Conservation (phyloP, 192 early-diverging fungal genomes). For the Helicostylum pulchrum region DNA sequence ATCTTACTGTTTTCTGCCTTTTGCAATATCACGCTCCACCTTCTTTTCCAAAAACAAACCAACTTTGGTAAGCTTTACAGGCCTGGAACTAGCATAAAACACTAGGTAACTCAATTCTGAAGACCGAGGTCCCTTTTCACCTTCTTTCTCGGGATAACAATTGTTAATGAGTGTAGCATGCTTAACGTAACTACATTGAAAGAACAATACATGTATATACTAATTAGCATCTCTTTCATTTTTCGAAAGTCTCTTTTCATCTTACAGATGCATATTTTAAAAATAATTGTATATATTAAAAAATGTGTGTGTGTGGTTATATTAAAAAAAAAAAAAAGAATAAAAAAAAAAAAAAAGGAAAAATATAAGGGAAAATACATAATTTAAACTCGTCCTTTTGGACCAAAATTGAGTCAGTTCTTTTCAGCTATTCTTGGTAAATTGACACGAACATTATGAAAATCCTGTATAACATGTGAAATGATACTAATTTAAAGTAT, state of each 20-base stretch:
- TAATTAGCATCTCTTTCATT: neutral
- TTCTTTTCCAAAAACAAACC: constrained; percentile 76
- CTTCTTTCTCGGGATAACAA: constrained; percentile 65
- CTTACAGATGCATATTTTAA: neutral
- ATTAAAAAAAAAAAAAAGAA: no score
- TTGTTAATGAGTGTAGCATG: constrained; percentile 76
- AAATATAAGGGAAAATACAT: no score
- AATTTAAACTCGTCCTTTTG: no score
- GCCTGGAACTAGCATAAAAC: constrained; percentile 85
- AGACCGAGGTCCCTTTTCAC: constrained; percentile 71
- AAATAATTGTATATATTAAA: no score
- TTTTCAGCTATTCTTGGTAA: neutral
- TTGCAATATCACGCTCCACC: constrained; percentile 62
- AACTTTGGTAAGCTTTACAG: constrained; percentile 89
- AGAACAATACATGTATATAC: neutral
- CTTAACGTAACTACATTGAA: constrained; percentile 52
- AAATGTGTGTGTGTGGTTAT: no score
- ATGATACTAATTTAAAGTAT: no score
- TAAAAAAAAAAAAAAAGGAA: no score
- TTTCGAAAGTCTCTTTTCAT: neutral
- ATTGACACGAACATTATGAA: no score
- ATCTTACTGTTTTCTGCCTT: constrained; percentile 59
- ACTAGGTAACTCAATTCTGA: constrained; percentile 82
- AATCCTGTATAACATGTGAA: no score
- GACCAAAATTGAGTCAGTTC: neutral